Conservation (phyloP, 768 basidiomycete genomes). For the Boletellus sp. region DNA sequence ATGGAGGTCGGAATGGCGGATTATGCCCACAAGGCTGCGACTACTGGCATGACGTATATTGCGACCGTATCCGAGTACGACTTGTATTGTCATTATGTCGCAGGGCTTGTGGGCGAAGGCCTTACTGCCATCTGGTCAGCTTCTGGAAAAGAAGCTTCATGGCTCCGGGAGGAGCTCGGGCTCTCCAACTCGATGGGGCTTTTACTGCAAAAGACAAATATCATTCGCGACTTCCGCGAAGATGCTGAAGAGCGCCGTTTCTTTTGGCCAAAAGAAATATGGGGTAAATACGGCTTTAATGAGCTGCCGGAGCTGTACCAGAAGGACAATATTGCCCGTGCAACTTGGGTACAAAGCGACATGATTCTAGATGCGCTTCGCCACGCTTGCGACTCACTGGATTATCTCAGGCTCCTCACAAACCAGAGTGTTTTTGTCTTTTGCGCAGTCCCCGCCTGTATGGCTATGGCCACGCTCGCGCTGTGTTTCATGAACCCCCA, state of each 20-base stretch:
- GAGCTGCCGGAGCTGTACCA: constrained; percentile 67
- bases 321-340: constrained; percentile 56
- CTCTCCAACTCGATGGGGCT: constrained; percentile 94
- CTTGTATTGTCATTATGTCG: constrained; percentile 98
- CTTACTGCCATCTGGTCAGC: constrained; percentile 85
- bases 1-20: constrained; percentile 97
- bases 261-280: constrained; percentile 96
- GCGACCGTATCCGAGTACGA: constrained; percentile 84
- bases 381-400: constrained; percentile 81
- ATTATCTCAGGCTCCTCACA: constrained; percentile 82
- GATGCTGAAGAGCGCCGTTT: constrained; percentile 79
- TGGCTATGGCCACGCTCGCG: constrained; percentile 93
- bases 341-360: constrained; percentile 77
- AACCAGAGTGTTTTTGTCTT: constrained; percentile 96
- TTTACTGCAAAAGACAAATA: constrained; percentile 96
- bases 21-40: constrained; percentile 79
- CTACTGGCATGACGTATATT: constrained; percentile 66
- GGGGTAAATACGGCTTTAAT: constrained; percentile 72
- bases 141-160: constrained; percentile 74
- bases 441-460: constrained; percentile 88
- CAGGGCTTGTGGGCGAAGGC: constrained; percentile 95
- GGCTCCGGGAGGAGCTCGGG: constrained; percentile 76
- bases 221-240: constrained; percentile 92
- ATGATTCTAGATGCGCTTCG: constrained; percentile 88
- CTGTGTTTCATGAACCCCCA: constrained; percentile 90